Conservation (phyloP, 1,284 basidiomycete genomes). For the Fomitopsis pinicola region DNA sequence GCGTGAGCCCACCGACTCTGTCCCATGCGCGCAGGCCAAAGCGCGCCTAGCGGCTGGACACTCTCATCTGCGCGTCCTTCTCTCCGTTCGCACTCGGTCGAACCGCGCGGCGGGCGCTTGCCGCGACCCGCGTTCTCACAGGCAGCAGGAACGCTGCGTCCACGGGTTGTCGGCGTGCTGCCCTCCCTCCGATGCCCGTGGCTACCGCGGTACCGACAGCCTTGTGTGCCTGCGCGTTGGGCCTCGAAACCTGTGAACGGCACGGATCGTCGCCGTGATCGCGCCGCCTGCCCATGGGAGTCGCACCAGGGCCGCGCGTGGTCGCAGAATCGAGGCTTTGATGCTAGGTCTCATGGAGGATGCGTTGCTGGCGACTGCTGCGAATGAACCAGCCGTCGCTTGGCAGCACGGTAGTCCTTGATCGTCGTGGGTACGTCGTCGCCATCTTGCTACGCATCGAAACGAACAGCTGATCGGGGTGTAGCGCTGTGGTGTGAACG, state of each 20-base stretch:
- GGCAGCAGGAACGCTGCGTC: background rate
- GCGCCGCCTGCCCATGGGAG: background rate
- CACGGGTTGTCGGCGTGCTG: background rate
- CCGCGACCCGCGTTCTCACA: background rate
- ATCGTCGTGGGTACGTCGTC: conserved; percentile 2
- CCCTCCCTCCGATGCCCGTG: background rate
- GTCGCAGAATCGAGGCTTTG: background rate
- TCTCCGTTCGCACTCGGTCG: background rate
- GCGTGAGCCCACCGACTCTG: background rate
- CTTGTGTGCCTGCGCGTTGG: background rate
- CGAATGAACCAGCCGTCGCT: background rate
- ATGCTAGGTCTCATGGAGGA: background rate
- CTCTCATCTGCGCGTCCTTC: background rate
- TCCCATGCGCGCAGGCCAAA: background rate
- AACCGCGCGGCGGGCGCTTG: background rate
- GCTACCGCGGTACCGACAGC: background rate
- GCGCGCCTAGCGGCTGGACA: background rate
- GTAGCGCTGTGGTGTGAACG: background rate
- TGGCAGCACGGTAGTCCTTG: background rate
- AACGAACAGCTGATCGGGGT: background rate
- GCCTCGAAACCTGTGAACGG: background rate
- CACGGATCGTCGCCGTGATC: background rate
- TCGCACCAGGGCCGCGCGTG: background rate
- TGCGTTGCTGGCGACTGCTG: background rate
- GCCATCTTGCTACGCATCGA: background rate